Evolutionary conservation across 129 eudicot genomes (phyloP), one percentile per base, ranked within the genome.

Genomic region (Artemisia argyi): DNA sequence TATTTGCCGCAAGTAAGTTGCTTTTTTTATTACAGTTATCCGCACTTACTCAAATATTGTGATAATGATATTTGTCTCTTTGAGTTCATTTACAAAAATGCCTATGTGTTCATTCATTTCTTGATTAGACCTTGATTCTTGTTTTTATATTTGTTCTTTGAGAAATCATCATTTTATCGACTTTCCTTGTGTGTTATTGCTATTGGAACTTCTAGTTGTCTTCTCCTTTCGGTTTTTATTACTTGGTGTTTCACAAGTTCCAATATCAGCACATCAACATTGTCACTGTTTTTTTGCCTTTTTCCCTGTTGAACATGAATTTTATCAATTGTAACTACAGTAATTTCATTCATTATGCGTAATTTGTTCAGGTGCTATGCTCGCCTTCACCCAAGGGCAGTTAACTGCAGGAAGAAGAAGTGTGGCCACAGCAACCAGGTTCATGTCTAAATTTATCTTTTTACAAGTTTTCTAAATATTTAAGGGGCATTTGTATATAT

Each of bases 401-500:
- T 78, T 12, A 83, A 78, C 68, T 83, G 87, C 75, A 56, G 87
- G 59, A 78, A 79, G 76, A 78, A 79, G 69, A 79, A 83, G 67
- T 83, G 87, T 75, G 83, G 87, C 30, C 87, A 83, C 71, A 78
- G 75, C 74, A 78, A 78, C 48, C 80, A 83, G 86, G 82, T 81
- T 42, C 5, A 49, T 52, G 24, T 56, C 11, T 42, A 15, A 2
- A 11, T 5, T 5, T 55, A 18, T 3, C 14, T 72, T 73, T 22
- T 15, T 35, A 35, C 42, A 24, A 24, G 26, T 24, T 2, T 22
- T 24, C 0, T 24, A 24, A 0, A 24, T 24, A 24, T 24, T 2
- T 24, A 24, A 24, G 26, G 26, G 26, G 26, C 26, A 24, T 24
- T 24, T 24, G 26, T 2, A 24, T 24, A 24, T 24, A 24, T 1